phyloP scores from a whole-genome alignment of 352 stramenopile species.

The Pythium phragmitis region DNA sequence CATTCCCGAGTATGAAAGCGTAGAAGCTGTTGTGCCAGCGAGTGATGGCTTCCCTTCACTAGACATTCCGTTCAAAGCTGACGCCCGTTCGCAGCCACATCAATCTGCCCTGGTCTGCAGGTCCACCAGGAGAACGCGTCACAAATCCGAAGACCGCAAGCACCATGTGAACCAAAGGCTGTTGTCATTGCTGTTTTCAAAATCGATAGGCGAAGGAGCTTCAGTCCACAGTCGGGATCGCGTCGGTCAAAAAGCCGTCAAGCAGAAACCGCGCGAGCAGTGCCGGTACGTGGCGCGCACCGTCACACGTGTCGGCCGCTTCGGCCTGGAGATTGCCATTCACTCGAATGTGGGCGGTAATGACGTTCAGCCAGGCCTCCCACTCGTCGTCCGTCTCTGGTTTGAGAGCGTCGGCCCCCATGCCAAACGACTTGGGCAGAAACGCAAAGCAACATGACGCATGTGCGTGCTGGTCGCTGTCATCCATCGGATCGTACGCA shows the following conservation, averaged over 20 bases:
- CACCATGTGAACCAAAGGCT: too few species aligned
- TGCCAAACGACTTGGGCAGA: background rate
- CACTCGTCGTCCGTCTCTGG: conserved; percentile 14
- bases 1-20: too few species aligned
- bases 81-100: too few species aligned
- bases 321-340: background rate
- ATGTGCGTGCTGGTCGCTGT: background rate
- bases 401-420: background rate
- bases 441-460: background rate
- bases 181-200: too few species aligned
- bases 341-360: background rate
- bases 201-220: too few species aligned
- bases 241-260: conserved; percentile 12
- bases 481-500: background rate
- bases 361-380: conserved; percentile 22
- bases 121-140: too few species aligned
- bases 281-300: conserved; percentile 5
- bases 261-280: conserved; percentile 20
- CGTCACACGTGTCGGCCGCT: background rate
- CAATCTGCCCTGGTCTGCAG: too few species aligned
- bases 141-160: too few species aligned
- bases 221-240: conserved; percentile 3
- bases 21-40: too few species aligned
- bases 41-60: too few species aligned
- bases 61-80: too few species aligned